These are phyloP conservation scores for Cenococcum geophilum DNA, from an alignment of 495 filamentous ascomycete species.

Conservation along the genomic window DNA sequence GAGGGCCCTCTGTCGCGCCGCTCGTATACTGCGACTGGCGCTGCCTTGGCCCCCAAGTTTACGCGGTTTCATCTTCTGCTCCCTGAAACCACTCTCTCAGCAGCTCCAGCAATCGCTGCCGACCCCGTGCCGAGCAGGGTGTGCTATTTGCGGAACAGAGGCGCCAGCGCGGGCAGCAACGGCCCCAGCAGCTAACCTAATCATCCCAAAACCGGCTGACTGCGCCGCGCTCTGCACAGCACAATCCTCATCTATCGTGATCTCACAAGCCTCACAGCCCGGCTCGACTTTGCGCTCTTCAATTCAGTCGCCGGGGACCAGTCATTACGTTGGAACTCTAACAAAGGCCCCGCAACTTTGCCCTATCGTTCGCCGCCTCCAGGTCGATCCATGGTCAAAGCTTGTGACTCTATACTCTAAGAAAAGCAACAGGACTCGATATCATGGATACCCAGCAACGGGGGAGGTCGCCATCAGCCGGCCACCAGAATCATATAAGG, in stretches of 20 bases:
- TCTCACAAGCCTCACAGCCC: conserved; percentile 15
- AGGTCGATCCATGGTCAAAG: conserved; percentile 24
- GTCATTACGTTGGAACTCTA: conserved; percentile 5
- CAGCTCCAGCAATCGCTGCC: not conserved
- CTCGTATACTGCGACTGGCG: not conserved
- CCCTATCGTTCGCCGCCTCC: conserved; percentile 5
- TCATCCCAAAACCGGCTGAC: not conserved
- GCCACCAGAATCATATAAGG: conserved; percentile 35
- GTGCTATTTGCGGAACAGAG: not conserved
- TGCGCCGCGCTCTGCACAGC: conserved; percentile 1
- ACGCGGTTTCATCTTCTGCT: not conserved
- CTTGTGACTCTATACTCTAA: conserved; percentile 11
- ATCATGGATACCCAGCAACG: conserved; percentile 35
- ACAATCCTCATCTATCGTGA: conserved; percentile 1
- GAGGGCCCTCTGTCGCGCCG: not conserved
- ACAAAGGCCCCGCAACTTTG: conserved; percentile 2
- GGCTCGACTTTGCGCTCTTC: conserved; percentile 6
- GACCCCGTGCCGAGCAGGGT: not conserved
- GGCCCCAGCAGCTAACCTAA: not conserved
- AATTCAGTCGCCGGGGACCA: conserved; percentile 18
- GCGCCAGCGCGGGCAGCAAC: not conserved
- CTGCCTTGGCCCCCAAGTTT: not conserved
- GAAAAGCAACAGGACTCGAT: conserved; percentile 31
- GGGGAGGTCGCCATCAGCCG: conserved; percentile 35
- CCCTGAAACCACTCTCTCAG: not conserved